Percentiles rank a stretch among this genome's conserved stretches.
Conservation (phyloP, 1,284 basidiomycete genomes). For the Prillingera fragicola region DNA sequence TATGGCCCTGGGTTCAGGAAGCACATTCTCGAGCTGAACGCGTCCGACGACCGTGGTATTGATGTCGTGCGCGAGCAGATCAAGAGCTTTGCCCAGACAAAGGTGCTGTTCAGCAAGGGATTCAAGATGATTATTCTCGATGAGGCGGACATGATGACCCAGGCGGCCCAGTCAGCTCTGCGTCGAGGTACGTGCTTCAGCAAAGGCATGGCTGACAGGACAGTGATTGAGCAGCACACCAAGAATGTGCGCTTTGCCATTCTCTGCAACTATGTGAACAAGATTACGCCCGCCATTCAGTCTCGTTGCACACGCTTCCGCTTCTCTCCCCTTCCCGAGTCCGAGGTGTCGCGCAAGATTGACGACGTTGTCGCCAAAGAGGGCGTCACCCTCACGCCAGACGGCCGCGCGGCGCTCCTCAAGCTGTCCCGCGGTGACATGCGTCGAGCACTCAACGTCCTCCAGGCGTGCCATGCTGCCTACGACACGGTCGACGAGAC, state of each 20-base stretch:
- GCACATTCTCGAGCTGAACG: constrained; percentile 96
- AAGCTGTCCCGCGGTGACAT: constrained; percentile 95
- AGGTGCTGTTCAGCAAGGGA: constrained; percentile 58
- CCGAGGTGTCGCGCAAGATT: constrained; percentile 78
- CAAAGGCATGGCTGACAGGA: not conserved
- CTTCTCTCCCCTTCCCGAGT: constrained; percentile 87
- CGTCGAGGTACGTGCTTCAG: constrained; percentile 57
- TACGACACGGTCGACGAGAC: constrained; percentile 83
- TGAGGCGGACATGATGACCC: constrained; percentile 99
- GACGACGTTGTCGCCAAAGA: constrained; percentile 77
- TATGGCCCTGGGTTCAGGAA: constrained; percentile 75
- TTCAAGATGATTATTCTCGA: constrained; percentile 98
- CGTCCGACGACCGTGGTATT: constrained; percentile 95
- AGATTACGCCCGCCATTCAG: constrained; percentile 97
- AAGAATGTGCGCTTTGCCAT: constrained; percentile 99
- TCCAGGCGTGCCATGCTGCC: constrained; percentile 97
- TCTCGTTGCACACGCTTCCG: constrained; percentile 96
- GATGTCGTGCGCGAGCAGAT: constrained; percentile 98
- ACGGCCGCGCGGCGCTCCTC: constrained; percentile 82
- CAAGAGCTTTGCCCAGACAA: constrained; percentile 77
- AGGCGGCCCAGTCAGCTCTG: constrained; percentile 90
- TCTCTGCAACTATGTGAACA: constrained; percentile 99
- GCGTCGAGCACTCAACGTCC: constrained; percentile 89
- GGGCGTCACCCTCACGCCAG: constrained; percentile 73
- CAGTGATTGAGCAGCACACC: constrained; percentile 96